A percentile compares a stretch with the other conserved stretches of the same genome.
phyloP scores from a whole-genome alignment of 805 yeast genomes.

The Wickerhamomyces sydowiorum region DNA sequence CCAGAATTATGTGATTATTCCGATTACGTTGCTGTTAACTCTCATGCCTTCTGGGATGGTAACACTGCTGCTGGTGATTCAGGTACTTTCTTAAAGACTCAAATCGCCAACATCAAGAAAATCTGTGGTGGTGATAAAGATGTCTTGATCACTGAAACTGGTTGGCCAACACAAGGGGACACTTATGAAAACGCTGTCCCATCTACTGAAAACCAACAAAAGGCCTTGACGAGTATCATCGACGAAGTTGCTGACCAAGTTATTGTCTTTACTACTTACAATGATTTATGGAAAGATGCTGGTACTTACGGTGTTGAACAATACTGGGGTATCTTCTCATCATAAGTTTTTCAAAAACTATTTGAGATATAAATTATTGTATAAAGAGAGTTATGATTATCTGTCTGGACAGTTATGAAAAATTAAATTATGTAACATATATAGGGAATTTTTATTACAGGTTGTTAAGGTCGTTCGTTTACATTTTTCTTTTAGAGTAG shows the following conservation, averaged over 20 bases:
- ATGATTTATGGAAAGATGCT: constrained; percentile 58
- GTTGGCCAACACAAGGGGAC: constrained; percentile 65
- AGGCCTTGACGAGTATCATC: constrained; percentile 46
- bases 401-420: not conserved
- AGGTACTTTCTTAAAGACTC: constrained; percentile 46
- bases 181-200: constrained; percentile 52
- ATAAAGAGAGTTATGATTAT: not conserved
- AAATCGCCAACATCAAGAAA: constrained; percentile 37
- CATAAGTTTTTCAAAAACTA: not conserved
- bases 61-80: constrained; percentile 42
- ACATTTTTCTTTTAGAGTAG: not conserved
- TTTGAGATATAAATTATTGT: not conserved
- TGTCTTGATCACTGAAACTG: constrained; percentile 53
- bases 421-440: no score
- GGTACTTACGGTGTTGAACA: constrained; percentile 56
- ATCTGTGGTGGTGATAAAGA: constrained; percentile 43
- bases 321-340: constrained; percentile 36
- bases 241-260: constrained; percentile 41
- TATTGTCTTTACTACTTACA: constrained; percentile 53
- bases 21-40: constrained; percentile 62
- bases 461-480: not conserved
- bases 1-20: constrained; percentile 47
- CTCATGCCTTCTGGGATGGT: constrained; percentile 65
- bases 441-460: no score
- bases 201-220: constrained; percentile 42